These are phyloP conservation scores for Didymella pomorum DNA, from an alignment of 2,329 filamentous ascomycete genomes.

Conservation along the genomic window DNA sequence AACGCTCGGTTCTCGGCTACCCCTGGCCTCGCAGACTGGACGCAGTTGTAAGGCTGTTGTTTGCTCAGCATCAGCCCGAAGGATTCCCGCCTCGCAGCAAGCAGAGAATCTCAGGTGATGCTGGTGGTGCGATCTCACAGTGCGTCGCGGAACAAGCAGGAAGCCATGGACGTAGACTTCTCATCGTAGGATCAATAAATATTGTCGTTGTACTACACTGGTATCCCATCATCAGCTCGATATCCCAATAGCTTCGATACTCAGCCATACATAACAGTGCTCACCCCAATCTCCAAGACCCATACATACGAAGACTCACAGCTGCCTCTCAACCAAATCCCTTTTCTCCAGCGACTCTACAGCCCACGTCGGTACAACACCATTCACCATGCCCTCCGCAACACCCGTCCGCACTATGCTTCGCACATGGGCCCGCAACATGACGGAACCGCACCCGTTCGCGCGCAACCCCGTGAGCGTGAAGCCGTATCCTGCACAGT, in stretches of 20 bases:
- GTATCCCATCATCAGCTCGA: conserved; percentile 3
- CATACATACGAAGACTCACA: too few species aligned
- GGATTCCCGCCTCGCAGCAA: background rate
- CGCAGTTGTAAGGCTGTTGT: conserved; percentile 18
- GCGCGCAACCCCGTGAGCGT: conserved; percentile 41
- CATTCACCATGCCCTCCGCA: conserved; percentile 39
- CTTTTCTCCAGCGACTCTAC: too few species aligned
- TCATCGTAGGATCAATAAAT: conserved; percentile 13
- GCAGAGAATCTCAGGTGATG: conserved; percentile 29
- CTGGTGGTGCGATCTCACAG: conserved; percentile 22
- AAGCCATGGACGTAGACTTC: background rate
- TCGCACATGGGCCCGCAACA: conserved; percentile 42
- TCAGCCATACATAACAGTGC: conserved; percentile 11
- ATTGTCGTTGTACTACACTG: background rate
- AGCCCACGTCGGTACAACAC: conserved; percentile 18
- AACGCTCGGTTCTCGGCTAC: conserved; percentile 1
- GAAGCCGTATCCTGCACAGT: conserved; percentile 37
- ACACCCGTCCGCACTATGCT: conserved; percentile 44
- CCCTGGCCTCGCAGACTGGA: background rate
- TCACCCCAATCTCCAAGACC: background rate
- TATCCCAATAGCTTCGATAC: background rate
- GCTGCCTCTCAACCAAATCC: too few species aligned
- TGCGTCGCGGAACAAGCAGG: conserved; percentile 3
- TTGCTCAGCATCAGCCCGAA: conserved; percentile 6
- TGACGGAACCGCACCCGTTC: conserved; percentile 49